Conservation (phyloP, 2,329 filamentous ascomycete species). For the Magnaporthales sp. region DNA sequence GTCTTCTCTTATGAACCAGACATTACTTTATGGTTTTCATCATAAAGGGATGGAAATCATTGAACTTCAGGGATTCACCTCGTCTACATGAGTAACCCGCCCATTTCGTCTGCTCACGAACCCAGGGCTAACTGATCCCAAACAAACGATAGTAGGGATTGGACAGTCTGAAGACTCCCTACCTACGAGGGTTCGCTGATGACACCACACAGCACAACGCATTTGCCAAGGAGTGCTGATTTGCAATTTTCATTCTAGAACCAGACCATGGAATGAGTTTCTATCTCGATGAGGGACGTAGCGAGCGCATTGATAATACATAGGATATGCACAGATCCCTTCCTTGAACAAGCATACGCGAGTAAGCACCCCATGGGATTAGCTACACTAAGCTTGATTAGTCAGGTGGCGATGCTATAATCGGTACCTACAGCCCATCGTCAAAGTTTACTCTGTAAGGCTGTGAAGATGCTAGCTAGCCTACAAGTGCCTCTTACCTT, state of each 20-base stretch:
- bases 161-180: too few species aligned
- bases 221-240: not conserved
- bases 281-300: not conserved
- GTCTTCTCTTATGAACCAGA: not conserved
- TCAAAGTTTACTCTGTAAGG: too few species aligned
- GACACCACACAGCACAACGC: too few species aligned
- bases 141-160: not conserved
- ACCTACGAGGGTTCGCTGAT: too few species aligned
- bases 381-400: not conserved
- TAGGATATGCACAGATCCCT: not conserved
- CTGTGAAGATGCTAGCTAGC: not conserved
- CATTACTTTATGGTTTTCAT: not conserved
- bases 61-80: not conserved
- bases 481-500: too few species aligned
- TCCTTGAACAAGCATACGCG: not conserved
- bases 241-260: not conserved
- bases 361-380: not conserved
- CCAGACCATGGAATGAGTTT: too few species aligned
- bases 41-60: not conserved
- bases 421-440: too few species aligned
- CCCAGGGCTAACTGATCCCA: not conserved
- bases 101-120: not conserved
- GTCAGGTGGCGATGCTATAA: too few species aligned
- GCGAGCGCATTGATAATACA: not conserved
- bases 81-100: too few species aligned